phyloP scores from a whole-genome alignment of 495 filamentous ascomycete genomes.

The Terfezia claveryi region DNA sequence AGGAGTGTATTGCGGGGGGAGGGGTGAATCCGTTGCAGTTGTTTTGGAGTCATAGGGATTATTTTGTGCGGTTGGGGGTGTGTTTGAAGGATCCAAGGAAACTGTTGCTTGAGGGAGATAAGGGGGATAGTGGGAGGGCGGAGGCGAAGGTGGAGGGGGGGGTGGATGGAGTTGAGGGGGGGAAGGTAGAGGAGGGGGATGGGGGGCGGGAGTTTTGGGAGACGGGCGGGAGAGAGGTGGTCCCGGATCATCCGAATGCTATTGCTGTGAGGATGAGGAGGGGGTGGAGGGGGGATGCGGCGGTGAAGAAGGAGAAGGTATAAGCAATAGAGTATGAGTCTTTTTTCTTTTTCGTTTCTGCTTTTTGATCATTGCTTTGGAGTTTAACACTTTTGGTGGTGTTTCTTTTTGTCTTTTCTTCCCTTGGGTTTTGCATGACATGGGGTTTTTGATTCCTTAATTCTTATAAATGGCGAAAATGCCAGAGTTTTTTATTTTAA shows the following conservation, averaged over 20 bases:
- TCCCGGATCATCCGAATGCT: background rate
- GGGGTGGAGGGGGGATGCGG: too few species aligned
- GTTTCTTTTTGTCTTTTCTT: too few species aligned
- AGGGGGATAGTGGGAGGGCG: background rate
- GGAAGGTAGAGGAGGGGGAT: background rate
- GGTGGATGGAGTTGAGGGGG: background rate
- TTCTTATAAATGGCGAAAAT: too few species aligned
- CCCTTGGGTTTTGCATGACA: too few species aligned
- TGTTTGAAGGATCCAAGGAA: slow-evolving; percentile 39
- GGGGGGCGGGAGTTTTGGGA: background rate
- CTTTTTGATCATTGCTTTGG: too few species aligned
- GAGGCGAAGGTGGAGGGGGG: background rate
- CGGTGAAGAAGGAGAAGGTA: too few species aligned
- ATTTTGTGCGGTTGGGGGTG: slow-evolving; percentile 81
- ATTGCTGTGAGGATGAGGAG: background rate
- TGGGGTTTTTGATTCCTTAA: too few species aligned
- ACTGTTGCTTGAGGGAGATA: background rate
- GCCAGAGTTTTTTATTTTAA: too few species aligned
- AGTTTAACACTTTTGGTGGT: too few species aligned
- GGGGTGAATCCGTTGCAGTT: slow-evolving; percentile 64
- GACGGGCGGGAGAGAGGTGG: background rate
- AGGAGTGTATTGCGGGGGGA: slow-evolving; percentile 42
- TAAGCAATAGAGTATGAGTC: too few species aligned
- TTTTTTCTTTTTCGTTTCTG: too few species aligned
- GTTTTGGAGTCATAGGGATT: slow-evolving; percentile 89